Conservation (phyloP, 2,329 filamentous ascomycete species). For the Aspergillus caelatus region DNA sequence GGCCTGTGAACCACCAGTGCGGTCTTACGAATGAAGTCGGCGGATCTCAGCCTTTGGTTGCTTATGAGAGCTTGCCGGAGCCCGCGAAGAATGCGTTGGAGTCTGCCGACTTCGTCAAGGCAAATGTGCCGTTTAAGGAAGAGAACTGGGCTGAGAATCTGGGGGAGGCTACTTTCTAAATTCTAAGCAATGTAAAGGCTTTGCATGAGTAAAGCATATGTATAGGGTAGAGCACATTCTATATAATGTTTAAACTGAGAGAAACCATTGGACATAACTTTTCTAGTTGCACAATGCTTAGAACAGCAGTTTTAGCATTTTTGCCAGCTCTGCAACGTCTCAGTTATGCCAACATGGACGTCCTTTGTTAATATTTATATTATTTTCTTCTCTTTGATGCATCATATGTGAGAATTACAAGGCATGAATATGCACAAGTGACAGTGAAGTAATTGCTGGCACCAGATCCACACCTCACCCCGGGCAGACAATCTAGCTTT, state of each 20-base stretch:
- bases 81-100: conserved; percentile 48
- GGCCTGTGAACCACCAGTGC: conserved; percentile 53
- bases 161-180: conserved; percentile 37
- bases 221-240: not conserved
- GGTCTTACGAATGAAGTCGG: conserved; percentile 46
- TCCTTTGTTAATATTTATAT: too few relatives aligned
- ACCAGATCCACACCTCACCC: too few relatives aligned
- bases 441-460: too few relatives aligned
- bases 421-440: too few relatives aligned
- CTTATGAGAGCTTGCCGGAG: conserved; percentile 53
- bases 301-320: too few relatives aligned
- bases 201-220: not conserved
- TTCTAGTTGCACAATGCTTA: too few relatives aligned
- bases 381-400: too few relatives aligned
- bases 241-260: not conserved
- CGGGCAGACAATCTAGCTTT: not conserved
- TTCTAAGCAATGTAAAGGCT: conserved; percentile 19
- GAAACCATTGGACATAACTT: not conserved
- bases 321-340: too few relatives aligned
- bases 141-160: conserved; percentile 52
- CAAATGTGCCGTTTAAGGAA: conserved; percentile 54
- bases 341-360: too few relatives aligned
- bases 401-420: too few relatives aligned
- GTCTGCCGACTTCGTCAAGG: conserved; percentile 50
- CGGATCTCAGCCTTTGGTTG: conserved; percentile 51